These are phyloP conservation scores for Tubosaeta sp. DNA, from an alignment of 768 basidiomycete species.

Conservation along the genomic window DNA sequence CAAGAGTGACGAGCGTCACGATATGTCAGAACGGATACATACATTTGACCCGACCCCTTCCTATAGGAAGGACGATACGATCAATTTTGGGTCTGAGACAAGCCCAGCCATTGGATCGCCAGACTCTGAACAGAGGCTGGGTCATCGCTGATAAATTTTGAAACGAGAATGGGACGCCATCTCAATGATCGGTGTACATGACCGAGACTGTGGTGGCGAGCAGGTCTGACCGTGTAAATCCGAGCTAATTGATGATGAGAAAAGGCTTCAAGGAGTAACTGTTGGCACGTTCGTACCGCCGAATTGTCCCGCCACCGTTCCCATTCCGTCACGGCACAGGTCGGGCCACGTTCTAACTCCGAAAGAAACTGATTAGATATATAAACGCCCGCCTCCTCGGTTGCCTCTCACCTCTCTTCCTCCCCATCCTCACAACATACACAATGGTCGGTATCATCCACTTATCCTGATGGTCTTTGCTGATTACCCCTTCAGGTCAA, in stretches of 20 bases:
- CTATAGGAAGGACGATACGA: no score
- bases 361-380: conserved; percentile 24
- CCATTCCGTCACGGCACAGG: conserved; percentile 9
- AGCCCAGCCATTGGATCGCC: no score
- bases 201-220: neutral
- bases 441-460: conserved; percentile 23
- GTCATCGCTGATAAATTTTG: no score
- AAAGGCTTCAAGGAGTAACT: neutral
- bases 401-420: conserved; percentile 1
- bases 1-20: no score
- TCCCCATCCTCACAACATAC: conserved; percentile 4
- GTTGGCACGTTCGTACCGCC: neutral
- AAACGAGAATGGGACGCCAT: neutral
- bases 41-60: no score
- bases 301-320: no score
- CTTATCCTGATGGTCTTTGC: neutral
- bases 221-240: neutral
- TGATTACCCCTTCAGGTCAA: conserved; percentile 47
- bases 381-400: conserved; percentile 21
- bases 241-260: neutral
- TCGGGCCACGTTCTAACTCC: conserved; percentile 23
- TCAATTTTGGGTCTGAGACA: no score
- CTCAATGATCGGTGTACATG: neutral
- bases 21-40: no score
- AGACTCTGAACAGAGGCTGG: no score